Evolutionary conservation across 176 grass and related monocot genomes (phyloP).

Genomic region (Aegilops longissima): DNA sequence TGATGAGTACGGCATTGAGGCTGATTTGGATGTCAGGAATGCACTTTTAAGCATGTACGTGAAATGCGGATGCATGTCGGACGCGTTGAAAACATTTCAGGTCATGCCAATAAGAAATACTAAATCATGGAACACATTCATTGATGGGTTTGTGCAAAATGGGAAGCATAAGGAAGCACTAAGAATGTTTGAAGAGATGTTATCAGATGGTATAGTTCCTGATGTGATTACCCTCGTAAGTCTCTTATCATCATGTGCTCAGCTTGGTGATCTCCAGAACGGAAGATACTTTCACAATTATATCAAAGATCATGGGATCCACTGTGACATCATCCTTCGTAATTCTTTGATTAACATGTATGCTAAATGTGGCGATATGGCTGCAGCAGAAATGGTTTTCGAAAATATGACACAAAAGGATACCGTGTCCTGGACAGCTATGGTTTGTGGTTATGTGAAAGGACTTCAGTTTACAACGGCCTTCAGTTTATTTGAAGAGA

Average conservation of each 20-base stretch:
- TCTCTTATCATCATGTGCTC: constrained; percentile 68
- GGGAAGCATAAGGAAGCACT: constrained; percentile 45
- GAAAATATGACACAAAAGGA: constrained; percentile 48
- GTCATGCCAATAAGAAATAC: constrained; percentile 52
- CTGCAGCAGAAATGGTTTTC: constrained; percentile 54
- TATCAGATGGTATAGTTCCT: constrained; percentile 19
- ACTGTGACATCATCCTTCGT: constrained; percentile 46
- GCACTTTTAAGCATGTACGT: constrained; percentile 63
- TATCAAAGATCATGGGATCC: constrained; percentile 33
- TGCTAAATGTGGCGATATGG: constrained; percentile 76
- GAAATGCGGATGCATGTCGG: constrained; percentile 46
- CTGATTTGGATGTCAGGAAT: constrained; percentile 55
- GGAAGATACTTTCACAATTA: constrained; percentile 53
- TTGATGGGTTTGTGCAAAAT: constrained; percentile 64
- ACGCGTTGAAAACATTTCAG: constrained; percentile 52
- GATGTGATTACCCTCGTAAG: constrained; percentile 54
- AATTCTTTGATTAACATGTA: constrained; percentile 92
- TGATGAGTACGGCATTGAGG: constrained; percentile 45
- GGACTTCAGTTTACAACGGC: constrained; percentile 44
- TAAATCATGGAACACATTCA: constrained; percentile 69
- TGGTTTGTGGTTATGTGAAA: constrained; percentile 76
- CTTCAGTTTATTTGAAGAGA: constrained; percentile 74
- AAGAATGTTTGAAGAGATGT: constrained; percentile 53
- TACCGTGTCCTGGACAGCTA: constrained; percentile 76
- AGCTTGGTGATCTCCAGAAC: constrained; percentile 60